Evolutionary conservation across 2,329 filamentous ascomycete species (phyloP).

Genomic region (Nothophoma quercina): DNA sequence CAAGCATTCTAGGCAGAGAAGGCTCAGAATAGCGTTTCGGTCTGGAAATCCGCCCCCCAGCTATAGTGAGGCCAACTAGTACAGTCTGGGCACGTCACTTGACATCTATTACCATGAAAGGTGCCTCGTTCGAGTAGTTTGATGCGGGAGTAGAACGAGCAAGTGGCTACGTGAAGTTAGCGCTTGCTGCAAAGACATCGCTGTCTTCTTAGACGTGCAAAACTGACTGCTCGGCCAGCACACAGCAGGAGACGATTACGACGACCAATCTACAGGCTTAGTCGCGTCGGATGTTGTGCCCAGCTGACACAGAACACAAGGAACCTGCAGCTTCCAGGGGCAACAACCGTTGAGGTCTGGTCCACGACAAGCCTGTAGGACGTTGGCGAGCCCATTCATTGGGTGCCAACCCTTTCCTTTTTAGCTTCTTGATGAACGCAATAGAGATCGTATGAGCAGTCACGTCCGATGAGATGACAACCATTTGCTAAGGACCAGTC

Average conservation of each 20-base stretch:
- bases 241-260: slow-evolving; percentile 28
- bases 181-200: slow-evolving; percentile 13
- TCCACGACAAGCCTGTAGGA: slow-evolving; percentile 5
- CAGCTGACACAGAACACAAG: slow-evolving; percentile 46
- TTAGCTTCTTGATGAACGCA: slow-evolving; percentile 29
- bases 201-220: slow-evolving; percentile 18
- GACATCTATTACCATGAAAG: slow-evolving; percentile 1
- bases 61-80: slow-evolving; percentile 5
- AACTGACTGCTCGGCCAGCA: slow-evolving; percentile 16
- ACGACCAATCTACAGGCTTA: slow-evolving; percentile 32
- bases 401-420: slow-evolving; percentile 21
- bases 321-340: slow-evolving; percentile 43
- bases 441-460: slow-evolving; percentile 23
- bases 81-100: slow-evolving; percentile 2
- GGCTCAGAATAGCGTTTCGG: neutral
- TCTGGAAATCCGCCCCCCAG: neutral
- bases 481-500: slow-evolving; percentile 16
- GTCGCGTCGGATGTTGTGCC: slow-evolving; percentile 36
- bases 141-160: neutral
- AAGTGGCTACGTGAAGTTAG: slow-evolving; percentile 13
- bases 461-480: slow-evolving; percentile 18
- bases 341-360: slow-evolving; percentile 2
- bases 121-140: slow-evolving; percentile 6
- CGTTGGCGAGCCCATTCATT: slow-evolving; percentile 20
- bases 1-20: neutral